Evolutionary conservation across 2,329 filamentous ascomycete species (phyloP), one percentile per base, ranked within the genome.

Genomic region (Graphiopsis chlorocephala): DNA sequence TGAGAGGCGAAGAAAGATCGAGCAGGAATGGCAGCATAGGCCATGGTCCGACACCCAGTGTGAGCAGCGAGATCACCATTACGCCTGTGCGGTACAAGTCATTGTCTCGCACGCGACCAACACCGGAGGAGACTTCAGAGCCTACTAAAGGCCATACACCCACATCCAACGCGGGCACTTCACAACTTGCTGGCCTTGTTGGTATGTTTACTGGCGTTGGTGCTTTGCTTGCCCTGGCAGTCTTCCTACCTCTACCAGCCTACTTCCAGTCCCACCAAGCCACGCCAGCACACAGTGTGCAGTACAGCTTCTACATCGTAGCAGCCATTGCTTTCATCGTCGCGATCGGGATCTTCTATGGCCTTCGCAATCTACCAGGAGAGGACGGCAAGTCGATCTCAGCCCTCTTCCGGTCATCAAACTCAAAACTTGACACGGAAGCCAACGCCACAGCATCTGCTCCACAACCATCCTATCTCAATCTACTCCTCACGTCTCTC

Each of bases 141-240:
- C 52, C 64, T 25, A 17, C 10, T 15, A 62, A 53, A 23, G 23
- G 23, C 23, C 14, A 62, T 20, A 25, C 47, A 4, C 15, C 23
- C 12, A 62, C 20, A 8, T 33, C 45, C 10, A 31, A 23, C 17
- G 67, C 68, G 64, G 52, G 67, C 35, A 62, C 71, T 14, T 74
- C 78, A 42, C 83, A 87, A 67, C 84, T 99, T 28, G 94, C 95
- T 17, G 95, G 95, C 0, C 88, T 93, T 59, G 95, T 99, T 5
- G 95, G 95, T 4, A 82, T 97, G 65, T 96, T 96, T 75, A 97
- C 95, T 8, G 95, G 95, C 26, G 92, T 91, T 72, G 95, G 95
- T 66, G 95, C 95, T 15, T 83, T 99, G 5, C 84, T 99, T 4
- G 93, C 95, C 12, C 81, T 99, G 31, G 78, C 83, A 0, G 73